A percentile compares a stretch with the other conserved stretches of the same genome.
phyloP scores from a whole-genome alignment of 2,329 filamentous ascomycete species.

The Aspergillus texensis region DNA sequence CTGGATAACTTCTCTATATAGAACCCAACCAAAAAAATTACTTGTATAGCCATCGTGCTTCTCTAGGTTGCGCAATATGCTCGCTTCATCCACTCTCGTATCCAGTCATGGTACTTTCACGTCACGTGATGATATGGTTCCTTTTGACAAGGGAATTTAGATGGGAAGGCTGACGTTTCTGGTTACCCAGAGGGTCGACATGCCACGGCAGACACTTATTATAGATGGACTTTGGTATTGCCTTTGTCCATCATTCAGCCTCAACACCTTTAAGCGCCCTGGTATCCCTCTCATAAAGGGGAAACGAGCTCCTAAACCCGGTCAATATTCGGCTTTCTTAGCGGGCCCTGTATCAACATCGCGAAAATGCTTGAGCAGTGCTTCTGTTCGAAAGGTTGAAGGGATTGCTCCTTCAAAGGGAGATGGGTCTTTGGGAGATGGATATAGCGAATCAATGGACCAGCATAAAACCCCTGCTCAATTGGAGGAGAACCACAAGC shows the following conservation, averaged over 20 bases:
- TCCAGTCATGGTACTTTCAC: not conserved
- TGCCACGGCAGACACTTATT: constrained; percentile 36
- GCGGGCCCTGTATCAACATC: constrained; percentile 14
- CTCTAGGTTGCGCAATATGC: not conserved
- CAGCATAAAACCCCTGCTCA: not conserved
- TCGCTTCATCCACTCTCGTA: not conserved
- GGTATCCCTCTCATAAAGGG: constrained; percentile 13
- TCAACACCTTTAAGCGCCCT: constrained; percentile 21
- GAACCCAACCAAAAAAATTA: not conserved
- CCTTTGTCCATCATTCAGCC: constrained; percentile 42
- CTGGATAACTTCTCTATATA: constrained; percentile 2
- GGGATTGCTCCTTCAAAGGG: not conserved
- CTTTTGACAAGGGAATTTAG: not conserved
- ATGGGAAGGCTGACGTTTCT: not conserved
- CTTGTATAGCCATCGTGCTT: not conserved
- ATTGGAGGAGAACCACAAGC: not conserved
- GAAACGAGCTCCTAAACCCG: constrained; percentile 14
- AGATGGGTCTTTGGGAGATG: not conserved
- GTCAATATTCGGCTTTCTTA: constrained; percentile 1
- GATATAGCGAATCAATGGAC: not conserved
- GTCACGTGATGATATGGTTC: constrained; percentile 22
- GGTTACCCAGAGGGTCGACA: constrained; percentile 26
- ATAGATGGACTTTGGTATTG: constrained; percentile 46
- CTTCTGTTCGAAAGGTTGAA: not conserved
- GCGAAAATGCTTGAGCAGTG: constrained; percentile 25